Base-by-base conservation (phyloP, 2,329 filamentous ascomycete genomes). In the Fusarium metavorans region DNA sequence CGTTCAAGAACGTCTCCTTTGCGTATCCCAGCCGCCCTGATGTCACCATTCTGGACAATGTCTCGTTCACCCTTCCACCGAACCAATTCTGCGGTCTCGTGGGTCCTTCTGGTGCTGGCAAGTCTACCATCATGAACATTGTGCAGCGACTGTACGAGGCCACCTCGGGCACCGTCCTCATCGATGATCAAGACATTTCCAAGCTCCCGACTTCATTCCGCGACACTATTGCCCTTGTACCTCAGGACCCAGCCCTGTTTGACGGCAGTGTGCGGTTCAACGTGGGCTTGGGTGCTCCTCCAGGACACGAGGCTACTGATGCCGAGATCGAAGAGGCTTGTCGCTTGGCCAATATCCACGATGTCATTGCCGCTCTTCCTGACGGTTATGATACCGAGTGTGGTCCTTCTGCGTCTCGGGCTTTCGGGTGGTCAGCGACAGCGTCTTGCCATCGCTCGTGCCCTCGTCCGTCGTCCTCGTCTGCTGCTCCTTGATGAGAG, bases 401-500 rank as follows among this genome's bases (percentile, higher is more conserved):
- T 30, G 88, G 95, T 6, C 92, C 93, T n/a, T 92, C 93, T 70
- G 93, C 93, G 2, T 92, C 92, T 0, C 88, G 92, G 92, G 20
- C 82, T 97, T 4, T 95, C 93, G 0, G 94, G 94, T 1, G 94
- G 94, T 0, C 94, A 97, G 80, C 90, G 92, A 18, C 94, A 97
- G 81, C 88, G 94, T 1, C 83, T 97, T 16, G 91, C 92, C 1
- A 95, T 97, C 77, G 94, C 94, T 0, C 88, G 94, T 14, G 94
- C 94, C 0, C 85, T 96, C 5, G 88, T 95, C 4, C 88, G 94
- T 1, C 88, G 89, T 66, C 94, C 94, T 0, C 88, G 91, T 35
- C 86, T 97, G 1, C 82, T 97, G 20, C 88, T 97, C 43, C 86
- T 97, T 1, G 95, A 97, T 76, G 94, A 97, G 84, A 93, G 93